Conservation (phyloP, 2,329 filamentous ascomycete genomes). For the Monosporascus cannonballus region DNA sequence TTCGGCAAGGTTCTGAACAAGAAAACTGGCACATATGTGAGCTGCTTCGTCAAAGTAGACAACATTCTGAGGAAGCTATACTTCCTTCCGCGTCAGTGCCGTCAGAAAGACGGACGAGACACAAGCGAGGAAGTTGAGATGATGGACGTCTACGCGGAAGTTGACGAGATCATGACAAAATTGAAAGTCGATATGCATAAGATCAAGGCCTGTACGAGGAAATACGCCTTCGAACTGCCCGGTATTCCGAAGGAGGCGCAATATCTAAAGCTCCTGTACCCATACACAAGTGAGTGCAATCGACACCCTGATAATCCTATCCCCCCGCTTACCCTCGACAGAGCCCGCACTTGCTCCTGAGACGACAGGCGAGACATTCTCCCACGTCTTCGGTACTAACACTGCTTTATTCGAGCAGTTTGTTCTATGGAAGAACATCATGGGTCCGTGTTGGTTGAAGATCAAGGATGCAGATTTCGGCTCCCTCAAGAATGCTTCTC, state of each 20-base stretch:
- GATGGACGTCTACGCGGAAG: constrained; percentile 83
- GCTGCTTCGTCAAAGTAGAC: constrained; percentile 93
- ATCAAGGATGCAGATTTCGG: constrained; percentile 82
- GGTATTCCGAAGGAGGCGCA: constrained; percentile 82
- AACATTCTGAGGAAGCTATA: constrained; percentile 89
- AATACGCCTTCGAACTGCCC: constrained; percentile 91
- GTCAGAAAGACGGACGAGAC: constrained; percentile 51
- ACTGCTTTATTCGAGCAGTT: constrained; percentile 97
- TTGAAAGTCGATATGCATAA: constrained; percentile 86
- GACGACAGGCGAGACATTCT: constrained; percentile 79
- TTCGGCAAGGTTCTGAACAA: constrained; percentile 97
- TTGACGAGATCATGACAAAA: constrained; percentile 81
- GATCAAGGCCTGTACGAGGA: constrained; percentile 82
- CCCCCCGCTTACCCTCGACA: constrained; percentile 22
- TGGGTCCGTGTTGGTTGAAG: constrained; percentile 96
- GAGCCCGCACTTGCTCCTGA: constrained; percentile 66
- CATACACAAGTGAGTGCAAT: constrained; percentile 64
- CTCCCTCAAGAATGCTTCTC: constrained; percentile 83
- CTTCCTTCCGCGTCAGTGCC: constrained; percentile 74
- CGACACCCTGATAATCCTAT: not conserved
- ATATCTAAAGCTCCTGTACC: constrained; percentile 94
- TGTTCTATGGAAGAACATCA: constrained; percentile 97
- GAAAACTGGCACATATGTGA: constrained; percentile 70
- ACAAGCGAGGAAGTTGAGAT: constrained; percentile 77
- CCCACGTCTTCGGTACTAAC: constrained; percentile 87